Base-by-base conservation (phyloP, 2,329 filamentous ascomycete species). In the Colletotrichum spaethianum region DNA sequence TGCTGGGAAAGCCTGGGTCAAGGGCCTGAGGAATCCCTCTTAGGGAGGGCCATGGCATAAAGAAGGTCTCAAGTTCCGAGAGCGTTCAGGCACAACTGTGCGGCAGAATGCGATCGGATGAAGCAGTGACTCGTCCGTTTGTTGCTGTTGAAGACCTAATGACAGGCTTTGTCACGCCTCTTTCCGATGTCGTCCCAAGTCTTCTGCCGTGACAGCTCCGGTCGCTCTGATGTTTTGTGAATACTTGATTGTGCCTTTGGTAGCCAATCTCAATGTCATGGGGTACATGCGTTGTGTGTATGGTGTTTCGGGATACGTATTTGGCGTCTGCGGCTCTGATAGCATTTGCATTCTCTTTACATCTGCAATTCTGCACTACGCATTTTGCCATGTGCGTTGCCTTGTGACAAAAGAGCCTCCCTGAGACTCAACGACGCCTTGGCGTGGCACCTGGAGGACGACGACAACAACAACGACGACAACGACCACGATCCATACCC, bases 101-200 rank as follows among this genome's bases (percentile, higher is more conserved):
- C 64, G 59, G 62, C 68, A 62, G 68, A 63, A 50, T 67, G 68
- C 56, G 26, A 57, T 71, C 68, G 36, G 68, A 67, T 59, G 68
- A 71, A 59, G 68, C 68, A 64, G 56, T 71, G 68, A 71, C 68
- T 71, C 68, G 63, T 71, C 68, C 57, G 67, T 69, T 69, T 60
- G 53, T 65, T 36, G 40, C 55, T 55, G 63, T 48, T 26, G 31
- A 61, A 42, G 63, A 60, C 23, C 23, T 42, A 48, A 23, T 62
- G 67, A 66, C 63, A 67, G 63, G 63, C 63, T 23, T 48, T 55
- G 38, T 65, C 67, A 46, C 55, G 63, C 61, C 67, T 38, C 36
- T 55, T 71, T 42, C 36, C 63, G 31, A 44, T 33, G 48, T 63
- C 68, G 68, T 71, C 68, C 68, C 68, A 71, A 67, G 68, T 71